Base-by-base conservation (phyloP, 805 yeast genomes). In the Kazachstania psychrophila region DNA sequence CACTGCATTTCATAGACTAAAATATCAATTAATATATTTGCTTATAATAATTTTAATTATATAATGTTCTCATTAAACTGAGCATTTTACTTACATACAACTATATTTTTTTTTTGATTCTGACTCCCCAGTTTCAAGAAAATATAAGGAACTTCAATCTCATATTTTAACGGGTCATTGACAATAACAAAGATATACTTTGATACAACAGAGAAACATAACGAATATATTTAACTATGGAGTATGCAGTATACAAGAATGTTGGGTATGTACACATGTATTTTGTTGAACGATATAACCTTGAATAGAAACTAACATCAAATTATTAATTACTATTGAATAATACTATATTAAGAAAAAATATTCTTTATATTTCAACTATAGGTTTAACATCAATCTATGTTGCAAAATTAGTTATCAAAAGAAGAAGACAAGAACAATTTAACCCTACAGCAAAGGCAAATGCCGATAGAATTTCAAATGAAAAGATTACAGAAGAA, bases 191-290 rank as follows among this genome's bases (percentile, higher is more conserved):
- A 19, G 24, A 11, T 23, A 23, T 9, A 9, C 6, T 24, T 24
- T 8, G 6, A 26, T 13, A 15, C 29, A 26, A 26, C 16, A 9
- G 7, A n/a, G 7, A 26, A 24, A 14, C 14, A 26, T 5, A 26
- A 26, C 5, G 12, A 17, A 12, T n/a, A 33, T 8, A 23, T 11
- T 5, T 15, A 28, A 27, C 13, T 1, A 40, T 40, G 43, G 43
- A 40, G 8, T 33, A 36, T 13, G 26, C 31, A 23, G 33, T 40
- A n/a, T 41, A 38, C 34, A 47, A 46, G 33, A 45, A 50, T 28
- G 36, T 57, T 29, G 60, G 60, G 61, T 56, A 56, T 39, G 58
- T 48, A 23, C n/a, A n/a, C n/a, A n/a, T n/a, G n/a, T n/a, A n/a
- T n/a, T n/a, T n/a, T n/a, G n/a, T n/a, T n/a, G n/a, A n/a, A n/a